A percentile compares a stretch with the other conserved stretches of the same genome.
These are phyloP conservation scores for Paecilomyces fulvus DNA, from an alignment of 2,329 filamentous ascomycete genomes.

Conservation along the genomic window DNA sequence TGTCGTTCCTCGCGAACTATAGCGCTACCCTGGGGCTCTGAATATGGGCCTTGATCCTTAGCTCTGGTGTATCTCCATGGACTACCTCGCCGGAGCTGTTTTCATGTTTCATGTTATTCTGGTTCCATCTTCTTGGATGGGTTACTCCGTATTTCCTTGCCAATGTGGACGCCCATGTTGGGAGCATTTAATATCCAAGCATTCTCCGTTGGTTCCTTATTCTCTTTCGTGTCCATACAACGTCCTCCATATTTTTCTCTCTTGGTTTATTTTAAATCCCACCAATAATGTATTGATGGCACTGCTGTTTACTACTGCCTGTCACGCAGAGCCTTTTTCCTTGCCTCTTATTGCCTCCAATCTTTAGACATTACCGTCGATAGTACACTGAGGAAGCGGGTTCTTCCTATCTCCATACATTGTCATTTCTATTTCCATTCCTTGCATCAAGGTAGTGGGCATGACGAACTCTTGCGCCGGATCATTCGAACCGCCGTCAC, in stretches of 20 bases:
- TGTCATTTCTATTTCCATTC: conserved; percentile 8
- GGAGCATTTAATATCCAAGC: conserved; percentile 34
- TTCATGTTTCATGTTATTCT: conserved; percentile 33
- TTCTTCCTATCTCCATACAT: conserved; percentile 6
- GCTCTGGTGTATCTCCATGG: conserved; percentile 7
- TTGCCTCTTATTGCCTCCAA: conserved; percentile 2
- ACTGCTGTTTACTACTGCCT: conserved; percentile 1
- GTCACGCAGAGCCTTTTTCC: conserved; percentile 9
- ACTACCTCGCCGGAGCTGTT: conserved; percentile 21
- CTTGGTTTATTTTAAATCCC: conserved; percentile 4
- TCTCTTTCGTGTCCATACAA: conserved; percentile 1
- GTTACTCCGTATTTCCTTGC: conserved; percentile 16
- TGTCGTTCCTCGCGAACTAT: conserved; percentile 4
- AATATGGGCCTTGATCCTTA: conserved; percentile 16
- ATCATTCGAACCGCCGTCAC: background rate
- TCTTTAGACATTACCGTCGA: conserved; percentile 6
- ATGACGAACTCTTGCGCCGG: background rate
- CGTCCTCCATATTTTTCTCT: conserved; percentile 3
- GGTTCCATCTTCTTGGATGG: conserved; percentile 18
- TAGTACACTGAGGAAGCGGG: conserved; percentile 16
- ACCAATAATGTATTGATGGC: conserved; percentile 14
- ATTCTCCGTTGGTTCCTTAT: conserved; percentile 17
- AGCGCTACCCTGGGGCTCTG: conserved; percentile 14
- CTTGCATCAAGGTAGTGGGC: conserved; percentile 1
- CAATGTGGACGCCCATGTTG: conserved; percentile 9